Percentiles rank a stretch among this genome's conserved stretches.
phyloP scores from a whole-genome alignment of 768 basidiomycete species.

The Hericium alpestre region DNA sequence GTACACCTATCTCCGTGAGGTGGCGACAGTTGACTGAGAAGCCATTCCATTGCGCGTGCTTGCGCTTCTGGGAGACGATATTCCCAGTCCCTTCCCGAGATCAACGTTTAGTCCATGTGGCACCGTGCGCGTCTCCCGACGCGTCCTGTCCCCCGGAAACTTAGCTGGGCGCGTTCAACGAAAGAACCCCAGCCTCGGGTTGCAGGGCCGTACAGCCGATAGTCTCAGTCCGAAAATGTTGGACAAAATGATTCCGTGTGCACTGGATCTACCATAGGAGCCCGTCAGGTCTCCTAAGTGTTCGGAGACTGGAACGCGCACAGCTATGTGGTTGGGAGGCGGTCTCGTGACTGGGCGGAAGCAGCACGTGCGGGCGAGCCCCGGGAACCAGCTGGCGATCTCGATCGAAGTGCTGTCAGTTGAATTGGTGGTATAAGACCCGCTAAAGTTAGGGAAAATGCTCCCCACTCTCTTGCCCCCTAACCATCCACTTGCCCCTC shows the following conservation, averaged over 20 bases:
- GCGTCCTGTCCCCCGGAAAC: constrained; percentile 1
- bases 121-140: neutral
- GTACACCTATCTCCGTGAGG: neutral
- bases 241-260: too few relatives aligned
- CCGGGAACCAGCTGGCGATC: constrained; percentile 10
- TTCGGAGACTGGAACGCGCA: too few relatives aligned
- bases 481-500: constrained; percentile 14
- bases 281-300: too few relatives aligned
- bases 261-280: too few relatives aligned
- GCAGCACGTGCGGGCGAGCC: constrained; percentile 9
- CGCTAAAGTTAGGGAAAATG: constrained; percentile 8
- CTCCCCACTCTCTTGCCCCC: constrained; percentile 19
- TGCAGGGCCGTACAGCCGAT: neutral
- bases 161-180: neutral
- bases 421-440: constrained; percentile 10
- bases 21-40: neutral
- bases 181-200: neutral
- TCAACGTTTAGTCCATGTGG: neutral
- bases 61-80: neutral
- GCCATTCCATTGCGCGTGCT: neutral
- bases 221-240: too few relatives aligned
- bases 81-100: neutral
- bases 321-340: neutral
- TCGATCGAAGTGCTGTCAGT: constrained; percentile 14
- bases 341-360: neutral